Evolutionary conservation across 768 basidiomycete species (phyloP).

Genomic region (Omphalotus guepiniiformis): DNA sequence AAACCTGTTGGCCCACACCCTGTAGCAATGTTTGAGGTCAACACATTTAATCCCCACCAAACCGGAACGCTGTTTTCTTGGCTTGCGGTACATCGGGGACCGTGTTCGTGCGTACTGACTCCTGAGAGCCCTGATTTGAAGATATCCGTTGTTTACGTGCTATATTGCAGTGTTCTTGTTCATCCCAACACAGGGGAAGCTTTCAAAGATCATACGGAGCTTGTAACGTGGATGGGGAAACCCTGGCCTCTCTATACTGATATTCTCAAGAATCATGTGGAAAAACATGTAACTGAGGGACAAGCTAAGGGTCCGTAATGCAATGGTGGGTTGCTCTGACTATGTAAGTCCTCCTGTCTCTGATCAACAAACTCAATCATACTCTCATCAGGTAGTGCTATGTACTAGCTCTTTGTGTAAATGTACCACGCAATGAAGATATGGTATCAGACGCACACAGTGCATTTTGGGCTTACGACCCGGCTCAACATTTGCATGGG

Average conservation of each 20-base stretch:
- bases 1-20: conserved; percentile 66
- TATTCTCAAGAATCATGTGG: conserved; percentile 27
- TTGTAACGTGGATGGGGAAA: conserved; percentile 62
- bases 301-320: too few species aligned
- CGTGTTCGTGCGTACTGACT: conserved; percentile 54
- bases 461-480: too few species aligned
- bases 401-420: too few species aligned
- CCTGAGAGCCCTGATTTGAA: too few species aligned
- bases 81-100: conserved; percentile 64
- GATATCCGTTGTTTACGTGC: not conserved
- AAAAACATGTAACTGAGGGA: too few species aligned
- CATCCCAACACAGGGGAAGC: conserved; percentile 65
- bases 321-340: too few species aligned
- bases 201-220: conserved; percentile 58
- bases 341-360: too few species aligned
- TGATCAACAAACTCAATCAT: too few species aligned
- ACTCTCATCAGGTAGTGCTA: too few species aligned
- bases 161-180: conserved; percentile 49
- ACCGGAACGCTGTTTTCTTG: conserved; percentile 67
- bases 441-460: too few species aligned
- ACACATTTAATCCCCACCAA: conserved; percentile 62
- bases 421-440: too few species aligned
- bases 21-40: conserved; percentile 68
- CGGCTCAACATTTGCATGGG: too few species aligned
- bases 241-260: conserved; percentile 52